These are phyloP conservation scores for Bassia scoparia DNA, from an alignment of 148 eudicot species.

Conservation along the genomic window DNA sequence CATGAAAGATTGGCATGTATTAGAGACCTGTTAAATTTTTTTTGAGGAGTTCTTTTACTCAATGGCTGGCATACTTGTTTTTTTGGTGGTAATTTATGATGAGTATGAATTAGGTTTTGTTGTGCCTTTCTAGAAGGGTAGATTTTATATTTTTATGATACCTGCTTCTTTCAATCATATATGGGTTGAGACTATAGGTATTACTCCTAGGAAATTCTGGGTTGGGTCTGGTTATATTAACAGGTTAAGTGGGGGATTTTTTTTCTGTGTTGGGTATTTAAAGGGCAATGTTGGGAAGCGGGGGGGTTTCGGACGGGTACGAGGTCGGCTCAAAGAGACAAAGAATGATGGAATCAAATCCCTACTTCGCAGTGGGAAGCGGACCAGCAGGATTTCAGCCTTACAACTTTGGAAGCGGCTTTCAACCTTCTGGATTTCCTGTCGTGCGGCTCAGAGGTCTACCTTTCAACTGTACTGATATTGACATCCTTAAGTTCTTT, in stretches of 20 bases:
- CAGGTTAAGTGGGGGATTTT: constrained; percentile 82
- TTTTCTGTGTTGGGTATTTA: constrained; percentile 53
- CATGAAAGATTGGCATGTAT: too few species aligned
- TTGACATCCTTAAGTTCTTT: constrained; percentile 73
- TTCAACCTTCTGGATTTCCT: constrained; percentile 54
- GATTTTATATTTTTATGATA: not conserved
- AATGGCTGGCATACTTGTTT: too few species aligned
- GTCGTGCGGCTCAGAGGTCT: constrained; percentile 87
- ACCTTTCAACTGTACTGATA: constrained; percentile 75
- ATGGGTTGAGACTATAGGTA: constrained; percentile 25
- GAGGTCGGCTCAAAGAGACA: constrained; percentile 98
- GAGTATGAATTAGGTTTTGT: not conserved
- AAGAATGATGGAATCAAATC: constrained; percentile 95
- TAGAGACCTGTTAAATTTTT: too few species aligned
- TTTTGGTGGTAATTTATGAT: not conserved
- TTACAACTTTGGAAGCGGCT: constrained; percentile 44
- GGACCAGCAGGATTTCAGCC: constrained; percentile 45
- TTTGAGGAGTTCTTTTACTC: too few species aligned
- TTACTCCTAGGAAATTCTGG: constrained; percentile 38
- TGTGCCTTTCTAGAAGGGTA: constrained; percentile 11
- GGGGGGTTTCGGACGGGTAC: constrained; percentile 97
- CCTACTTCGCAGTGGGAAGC: constrained; percentile 94
- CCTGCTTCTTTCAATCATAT: not conserved
- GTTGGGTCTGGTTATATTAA: constrained; percentile 91
- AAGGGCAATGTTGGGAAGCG: constrained; percentile 97